These are phyloP conservation scores for Solanum arcanum DNA, from an alignment of 257 asterid genomes.

Conservation along the genomic window DNA sequence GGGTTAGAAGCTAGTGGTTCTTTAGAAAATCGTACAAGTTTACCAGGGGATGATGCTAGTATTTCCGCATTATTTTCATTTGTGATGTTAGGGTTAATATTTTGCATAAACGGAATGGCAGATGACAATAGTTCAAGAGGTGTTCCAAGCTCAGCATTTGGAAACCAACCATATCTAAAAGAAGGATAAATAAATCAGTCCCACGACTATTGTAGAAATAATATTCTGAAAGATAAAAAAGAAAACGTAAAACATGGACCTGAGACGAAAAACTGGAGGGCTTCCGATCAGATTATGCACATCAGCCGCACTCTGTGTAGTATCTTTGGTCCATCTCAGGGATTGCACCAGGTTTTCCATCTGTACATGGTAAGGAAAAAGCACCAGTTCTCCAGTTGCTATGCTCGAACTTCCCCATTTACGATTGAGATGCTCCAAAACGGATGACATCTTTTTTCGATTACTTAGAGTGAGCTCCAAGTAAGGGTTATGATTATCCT, in stretches of 20 bases:
- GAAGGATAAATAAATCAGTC: conserved; percentile 10
- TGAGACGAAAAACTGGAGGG: conserved; percentile 85
- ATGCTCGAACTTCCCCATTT: conserved; percentile 76
- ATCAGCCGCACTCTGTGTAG: conserved; percentile 79
- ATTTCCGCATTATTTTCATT: conserved; percentile 20
- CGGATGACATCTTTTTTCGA: conserved; percentile 83
- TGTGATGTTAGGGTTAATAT: conserved; percentile 9
- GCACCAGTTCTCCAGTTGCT: conserved; percentile 51
- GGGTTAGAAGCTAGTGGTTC: conserved; percentile 18
- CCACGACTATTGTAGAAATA: not conserved
- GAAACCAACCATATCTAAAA: conserved; percentile 91
- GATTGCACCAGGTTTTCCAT: conserved; percentile 46
- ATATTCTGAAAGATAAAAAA: not conserved
- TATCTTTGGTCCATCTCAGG: conserved; percentile 82
- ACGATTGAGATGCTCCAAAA: conserved; percentile 82
- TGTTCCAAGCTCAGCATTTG: conserved; percentile 41
- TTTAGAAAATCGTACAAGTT: conserved; percentile 8
- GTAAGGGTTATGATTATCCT: conserved; percentile 88
- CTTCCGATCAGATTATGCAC: conserved; percentile 60
- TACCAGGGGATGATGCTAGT: conserved; percentile 6
- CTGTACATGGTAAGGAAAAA: conserved; percentile 71
- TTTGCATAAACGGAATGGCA: conserved; percentile 16
- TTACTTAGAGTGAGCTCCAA: conserved; percentile 84
- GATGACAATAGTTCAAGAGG: conserved; percentile 32
- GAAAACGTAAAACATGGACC: conserved; percentile 24